A percentile compares a stretch with the other conserved stretches of the same genome.
These are phyloP conservation scores for Glycyrrhiza uralensis DNA, from an alignment of 306 rosid genomes.

Conservation along the genomic window DNA sequence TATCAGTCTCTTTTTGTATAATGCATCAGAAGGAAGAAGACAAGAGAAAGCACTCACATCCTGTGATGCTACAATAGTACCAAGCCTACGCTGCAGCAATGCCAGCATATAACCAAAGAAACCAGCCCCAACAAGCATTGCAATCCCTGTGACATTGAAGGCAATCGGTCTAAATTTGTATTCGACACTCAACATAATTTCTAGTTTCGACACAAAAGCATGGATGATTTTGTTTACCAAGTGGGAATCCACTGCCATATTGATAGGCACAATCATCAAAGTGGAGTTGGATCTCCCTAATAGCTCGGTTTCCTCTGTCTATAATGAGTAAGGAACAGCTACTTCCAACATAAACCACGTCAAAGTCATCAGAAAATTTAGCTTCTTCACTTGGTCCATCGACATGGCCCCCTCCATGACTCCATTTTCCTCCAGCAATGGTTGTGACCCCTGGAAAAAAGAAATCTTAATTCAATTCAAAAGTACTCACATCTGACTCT, in stretches of 20 bases:
- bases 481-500: neutral
- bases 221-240: constrained; percentile 49
- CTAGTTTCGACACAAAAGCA: neutral
- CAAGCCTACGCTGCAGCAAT: constrained; percentile 71
- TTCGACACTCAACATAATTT: neutral
- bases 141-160: constrained; percentile 54
- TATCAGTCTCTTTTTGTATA: neutral
- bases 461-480: constrained; percentile 23
- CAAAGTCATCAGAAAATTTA: constrained; percentile 85
- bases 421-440: constrained; percentile 87
- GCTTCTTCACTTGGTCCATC: constrained; percentile 97
- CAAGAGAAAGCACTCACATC: constrained; percentile 51
- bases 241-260: constrained; percentile 83
- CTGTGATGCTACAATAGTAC: constrained; percentile 60
- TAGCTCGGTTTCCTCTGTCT: constrained; percentile 82
- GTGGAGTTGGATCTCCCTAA: constrained; percentile 87
- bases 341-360: constrained; percentile 86
- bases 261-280: constrained; percentile 94
- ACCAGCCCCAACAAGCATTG: constrained; percentile 76
- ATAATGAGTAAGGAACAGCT: constrained; percentile 82
- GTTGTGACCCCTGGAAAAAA: constrained; percentile 71
- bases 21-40: constrained; percentile 22
- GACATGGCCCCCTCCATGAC: constrained; percentile 74
- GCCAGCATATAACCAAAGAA: constrained; percentile 94
- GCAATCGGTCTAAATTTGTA: constrained; percentile 13